Conservation (phyloP, 768 basidiomycete species). For the Leccinum subtestaceum region DNA sequence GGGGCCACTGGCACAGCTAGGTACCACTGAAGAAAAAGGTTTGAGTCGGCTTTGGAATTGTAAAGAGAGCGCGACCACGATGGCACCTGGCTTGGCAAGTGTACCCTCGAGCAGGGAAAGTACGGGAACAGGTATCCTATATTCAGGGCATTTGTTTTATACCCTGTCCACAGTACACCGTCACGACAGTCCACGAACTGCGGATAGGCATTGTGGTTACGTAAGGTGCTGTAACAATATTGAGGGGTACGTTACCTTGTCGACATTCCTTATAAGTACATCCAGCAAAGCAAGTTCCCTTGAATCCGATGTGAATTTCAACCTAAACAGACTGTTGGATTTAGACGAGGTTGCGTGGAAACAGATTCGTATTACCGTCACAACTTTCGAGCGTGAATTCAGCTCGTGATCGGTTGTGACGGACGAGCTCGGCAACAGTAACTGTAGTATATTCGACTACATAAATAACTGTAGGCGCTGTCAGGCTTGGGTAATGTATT, state of each 20-base stretch:
- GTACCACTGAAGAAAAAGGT: neutral
- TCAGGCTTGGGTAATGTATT: slow-evolving; percentile 2
- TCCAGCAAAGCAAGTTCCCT: slow-evolving; percentile 5
- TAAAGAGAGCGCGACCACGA: slow-evolving; percentile 5
- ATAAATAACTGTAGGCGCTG: neutral
- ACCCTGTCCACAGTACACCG: neutral
- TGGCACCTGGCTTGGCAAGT: slow-evolving; percentile 21
- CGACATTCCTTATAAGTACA: slow-evolving; percentile 4
- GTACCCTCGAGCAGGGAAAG: neutral
- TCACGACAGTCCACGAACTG: neutral
- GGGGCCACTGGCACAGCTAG: neutral
- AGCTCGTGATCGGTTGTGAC: slow-evolving; percentile 10
- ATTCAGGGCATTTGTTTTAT: slow-evolving; percentile 8
- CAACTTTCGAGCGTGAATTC: slow-evolving; percentile 1
- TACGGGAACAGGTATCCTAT: neutral
- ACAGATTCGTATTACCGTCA: slow-evolving; percentile 1
- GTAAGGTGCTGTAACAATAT: slow-evolving; percentile 14
- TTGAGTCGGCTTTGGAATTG: slow-evolving; percentile 17
- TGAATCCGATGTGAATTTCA: slow-evolving; percentile 3
- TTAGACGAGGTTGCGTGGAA: slow-evolving; percentile 12
- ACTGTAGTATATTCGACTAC: neutral
- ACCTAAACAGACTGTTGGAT: neutral
- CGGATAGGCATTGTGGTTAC: slow-evolving; percentile 4
- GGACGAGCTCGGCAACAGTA: neutral
- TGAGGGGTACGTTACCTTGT: slow-evolving; percentile 22